phyloP scores from a whole-genome alignment of 371 early-diverging fungal species.

The Rhizopus microsporus region DNA sequence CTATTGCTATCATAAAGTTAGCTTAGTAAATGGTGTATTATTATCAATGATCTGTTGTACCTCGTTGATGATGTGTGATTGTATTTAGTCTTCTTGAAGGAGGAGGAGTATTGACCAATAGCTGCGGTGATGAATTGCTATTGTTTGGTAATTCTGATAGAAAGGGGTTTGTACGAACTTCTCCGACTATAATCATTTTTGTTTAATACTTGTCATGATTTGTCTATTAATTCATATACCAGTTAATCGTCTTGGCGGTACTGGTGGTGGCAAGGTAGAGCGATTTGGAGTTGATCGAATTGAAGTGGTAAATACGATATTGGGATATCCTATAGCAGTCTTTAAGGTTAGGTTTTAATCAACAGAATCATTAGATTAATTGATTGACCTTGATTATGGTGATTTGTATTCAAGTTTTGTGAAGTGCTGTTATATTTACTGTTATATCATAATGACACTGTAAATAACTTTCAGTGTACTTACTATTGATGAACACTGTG shows the following conservation, averaged over 20 bases:
- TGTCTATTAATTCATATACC: not conserved
- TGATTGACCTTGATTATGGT: not conserved
- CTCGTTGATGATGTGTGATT: not conserved
- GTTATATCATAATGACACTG: not conserved
- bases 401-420: too few species aligned
- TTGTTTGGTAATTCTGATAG: too few species aligned
- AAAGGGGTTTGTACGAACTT: not conserved
- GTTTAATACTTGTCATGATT: not conserved
- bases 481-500: not conserved
- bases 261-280: not conserved
- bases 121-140: too few species aligned
- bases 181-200: not conserved
- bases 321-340: not conserved
- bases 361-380: not conserved
- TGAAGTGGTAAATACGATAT: not conserved
- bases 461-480: not conserved
- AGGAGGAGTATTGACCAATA: not conserved
- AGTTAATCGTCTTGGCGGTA: conserved; percentile 2
- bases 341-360: too few species aligned
- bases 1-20: not conserved
- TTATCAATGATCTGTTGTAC: not conserved
- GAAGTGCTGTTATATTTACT: not conserved
- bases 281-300: not conserved
- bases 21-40: not conserved
- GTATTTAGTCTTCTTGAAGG: too few species aligned